Percentiles rank a stretch among this genome's conserved stretches.
Evolutionary conservation across 768 basidiomycete species (phyloP).

Genomic region (Podaxis rugospora): DNA sequence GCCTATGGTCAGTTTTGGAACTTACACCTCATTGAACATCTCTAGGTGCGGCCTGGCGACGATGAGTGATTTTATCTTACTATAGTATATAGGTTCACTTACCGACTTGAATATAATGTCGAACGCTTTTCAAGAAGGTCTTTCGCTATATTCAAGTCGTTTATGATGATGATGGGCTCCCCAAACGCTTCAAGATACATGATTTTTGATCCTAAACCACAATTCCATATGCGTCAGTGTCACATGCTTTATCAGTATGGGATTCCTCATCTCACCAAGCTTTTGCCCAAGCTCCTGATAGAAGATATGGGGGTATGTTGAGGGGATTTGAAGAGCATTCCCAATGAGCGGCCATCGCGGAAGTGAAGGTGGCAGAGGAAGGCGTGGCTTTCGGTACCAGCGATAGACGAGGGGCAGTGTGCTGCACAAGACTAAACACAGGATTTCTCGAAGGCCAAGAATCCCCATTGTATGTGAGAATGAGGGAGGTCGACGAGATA

Average conservation of each 20-base stretch:
- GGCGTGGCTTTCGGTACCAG: not conserved
- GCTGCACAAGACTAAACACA: not conserved
- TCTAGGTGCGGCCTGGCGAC: constrained; percentile 1
- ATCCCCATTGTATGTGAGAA: not conserved
- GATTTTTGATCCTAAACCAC: not conserved
- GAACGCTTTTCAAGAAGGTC: constrained; percentile 14
- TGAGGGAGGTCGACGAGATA: too few species aligned
- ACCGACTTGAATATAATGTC: constrained; percentile 9
- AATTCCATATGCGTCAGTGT: not conserved
- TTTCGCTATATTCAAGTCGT: constrained; percentile 8
- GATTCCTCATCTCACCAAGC: not conserved
- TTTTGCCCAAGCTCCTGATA: constrained; percentile 1
- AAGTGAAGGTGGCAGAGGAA: not conserved
- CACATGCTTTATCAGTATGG: not conserved
- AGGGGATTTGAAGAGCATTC: not conserved
- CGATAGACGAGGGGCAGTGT: not conserved
- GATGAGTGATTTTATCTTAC: not conserved
- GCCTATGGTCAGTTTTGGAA: not conserved
- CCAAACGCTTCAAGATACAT: constrained; percentile 13
- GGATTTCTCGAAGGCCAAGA: not conserved
- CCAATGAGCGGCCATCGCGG: constrained; percentile 1
- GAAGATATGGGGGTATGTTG: not conserved
- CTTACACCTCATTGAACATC: not conserved
- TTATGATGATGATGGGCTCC: constrained; percentile 12
- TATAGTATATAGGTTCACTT: not conserved